These are phyloP conservation scores for Arachnomyces sp. DNA, from an alignment of 2,329 filamentous ascomycete species.

Conservation along the genomic window DNA sequence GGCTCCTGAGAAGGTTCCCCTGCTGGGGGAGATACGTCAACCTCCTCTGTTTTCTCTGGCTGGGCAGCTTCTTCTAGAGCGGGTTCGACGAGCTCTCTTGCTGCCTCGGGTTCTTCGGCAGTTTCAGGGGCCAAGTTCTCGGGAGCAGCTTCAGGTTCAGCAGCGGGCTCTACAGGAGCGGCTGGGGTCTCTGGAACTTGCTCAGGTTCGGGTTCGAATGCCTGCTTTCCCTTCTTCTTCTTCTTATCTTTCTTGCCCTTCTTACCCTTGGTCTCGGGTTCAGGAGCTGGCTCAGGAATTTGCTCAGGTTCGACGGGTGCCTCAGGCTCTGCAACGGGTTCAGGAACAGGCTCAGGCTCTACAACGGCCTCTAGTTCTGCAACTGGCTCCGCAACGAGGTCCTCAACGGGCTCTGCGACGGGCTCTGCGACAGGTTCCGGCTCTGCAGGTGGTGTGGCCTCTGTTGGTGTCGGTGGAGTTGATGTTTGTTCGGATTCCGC, in stretches of 20 bases:
- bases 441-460: too few species aligned
- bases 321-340: too few species aligned
- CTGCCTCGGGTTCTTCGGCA: constrained; percentile 1
- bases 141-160: constrained; percentile 7
- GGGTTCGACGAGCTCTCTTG: not conserved
- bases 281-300: not conserved
- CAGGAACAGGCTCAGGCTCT: too few species aligned
- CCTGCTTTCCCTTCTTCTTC: constrained; percentile 4
- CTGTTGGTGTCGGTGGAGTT: not conserved
- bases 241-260: not conserved
- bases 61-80: constrained; percentile 1
- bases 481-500: not conserved
- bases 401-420: too few species aligned
- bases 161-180: constrained; percentile 1
- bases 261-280: constrained; percentile 5
- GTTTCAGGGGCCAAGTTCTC: not conserved
- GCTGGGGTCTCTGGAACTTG: constrained; percentile 1
- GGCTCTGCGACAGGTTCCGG: too few species aligned
- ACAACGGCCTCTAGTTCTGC: too few species aligned
- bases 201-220: constrained; percentile 4
- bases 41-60: constrained; percentile 1
- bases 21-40: constrained; percentile 2
- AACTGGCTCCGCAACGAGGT: too few species aligned
- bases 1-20: constrained; percentile 1
- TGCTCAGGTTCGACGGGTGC: not conserved